A percentile compares a stretch with the other conserved stretches of the same genome.
Evolutionary conservation across 2,329 filamentous ascomycete genomes (phyloP).

Genomic region (Fusarium graminum): DNA sequence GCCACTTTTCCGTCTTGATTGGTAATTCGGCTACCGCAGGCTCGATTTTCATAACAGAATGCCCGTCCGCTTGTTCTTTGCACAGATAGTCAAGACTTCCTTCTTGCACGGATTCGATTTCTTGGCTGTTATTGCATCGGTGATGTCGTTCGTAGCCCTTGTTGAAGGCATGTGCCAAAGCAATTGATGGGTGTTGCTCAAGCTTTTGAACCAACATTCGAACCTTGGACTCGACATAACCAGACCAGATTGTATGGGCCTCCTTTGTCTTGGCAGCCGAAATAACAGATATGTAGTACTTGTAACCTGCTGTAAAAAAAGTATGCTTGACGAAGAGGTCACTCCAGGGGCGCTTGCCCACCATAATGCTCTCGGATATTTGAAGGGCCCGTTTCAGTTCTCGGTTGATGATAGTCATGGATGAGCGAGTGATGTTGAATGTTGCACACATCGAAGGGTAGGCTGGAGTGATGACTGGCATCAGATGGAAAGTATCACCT

Average conservation of each 20-base stretch:
- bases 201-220: conserved; percentile 85
- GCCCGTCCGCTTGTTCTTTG: conserved; percentile 57
- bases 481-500: conserved; percentile 86
- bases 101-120: conserved; percentile 67
- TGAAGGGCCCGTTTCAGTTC: conserved; percentile 84
- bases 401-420: conserved; percentile 83
- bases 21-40: conserved; percentile 49
- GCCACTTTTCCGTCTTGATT: conserved; percentile 59
- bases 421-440: conserved; percentile 91
- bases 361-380: conserved; percentile 83
- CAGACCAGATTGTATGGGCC: conserved; percentile 87
- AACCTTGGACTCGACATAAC: conserved; percentile 93
- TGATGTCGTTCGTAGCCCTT: conserved; percentile 92
- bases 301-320: conserved; percentile 94
- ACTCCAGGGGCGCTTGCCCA: conserved; percentile 83
- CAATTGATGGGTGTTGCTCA: conserved; percentile 83
- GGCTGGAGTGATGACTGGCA: conserved; percentile 98
- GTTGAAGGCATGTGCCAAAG: conserved; percentile 89
- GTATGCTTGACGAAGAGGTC: conserved; percentile 90
- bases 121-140: conserved; percentile 68
- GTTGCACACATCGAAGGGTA: conserved; percentile 99
- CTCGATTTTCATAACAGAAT: conserved; percentile 43
- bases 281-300: conserved; percentile 93
- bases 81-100: conserved; percentile 64
- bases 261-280: conserved; percentile 86